These are phyloP conservation scores for Hygrophorus russula DNA, from an alignment of 768 basidiomycete genomes.

Conservation along the genomic window DNA sequence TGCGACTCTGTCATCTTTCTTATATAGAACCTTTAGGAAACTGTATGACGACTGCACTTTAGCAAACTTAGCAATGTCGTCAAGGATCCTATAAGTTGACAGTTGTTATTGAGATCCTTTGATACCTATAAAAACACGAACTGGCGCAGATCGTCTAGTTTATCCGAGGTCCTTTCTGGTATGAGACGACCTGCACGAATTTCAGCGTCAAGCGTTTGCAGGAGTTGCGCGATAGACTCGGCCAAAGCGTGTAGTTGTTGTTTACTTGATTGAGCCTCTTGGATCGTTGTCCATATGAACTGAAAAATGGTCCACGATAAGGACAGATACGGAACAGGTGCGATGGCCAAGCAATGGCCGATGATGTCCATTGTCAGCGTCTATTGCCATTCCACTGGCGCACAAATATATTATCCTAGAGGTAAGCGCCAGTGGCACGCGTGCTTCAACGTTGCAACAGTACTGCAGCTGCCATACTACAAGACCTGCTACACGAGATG, in stretches of 20 bases:
- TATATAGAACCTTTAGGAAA: neutral
- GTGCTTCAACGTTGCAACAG: no score
- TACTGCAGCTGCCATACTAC: no score
- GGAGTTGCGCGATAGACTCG: slow-evolving; percentile 1
- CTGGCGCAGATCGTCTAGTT: no score
- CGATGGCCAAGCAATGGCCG: neutral
- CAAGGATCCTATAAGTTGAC: neutral
- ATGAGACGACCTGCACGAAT: neutral
- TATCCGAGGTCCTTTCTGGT: neutral
- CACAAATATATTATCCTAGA: no score
- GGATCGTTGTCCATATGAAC: neutral
- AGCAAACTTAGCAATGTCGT: neutral
- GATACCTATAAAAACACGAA: no score
- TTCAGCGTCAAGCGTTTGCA: slow-evolving; percentile 7
- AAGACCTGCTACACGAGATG: no score
- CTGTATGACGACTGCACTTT: neutral
- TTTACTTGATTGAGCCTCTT: neutral
- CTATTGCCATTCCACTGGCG: neutral
- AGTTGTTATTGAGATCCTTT: no score
- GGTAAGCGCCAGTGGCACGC: no score
- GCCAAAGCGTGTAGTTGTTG: slow-evolving; percentile 3
- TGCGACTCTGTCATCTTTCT: neutral
- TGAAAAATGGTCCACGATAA: neutral
- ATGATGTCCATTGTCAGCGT: neutral
- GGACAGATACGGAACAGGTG: neutral